Base-by-base conservation (phyloP, 2,329 filamentous ascomycete genomes). In the Cladophialophora chaetospira region DNA sequence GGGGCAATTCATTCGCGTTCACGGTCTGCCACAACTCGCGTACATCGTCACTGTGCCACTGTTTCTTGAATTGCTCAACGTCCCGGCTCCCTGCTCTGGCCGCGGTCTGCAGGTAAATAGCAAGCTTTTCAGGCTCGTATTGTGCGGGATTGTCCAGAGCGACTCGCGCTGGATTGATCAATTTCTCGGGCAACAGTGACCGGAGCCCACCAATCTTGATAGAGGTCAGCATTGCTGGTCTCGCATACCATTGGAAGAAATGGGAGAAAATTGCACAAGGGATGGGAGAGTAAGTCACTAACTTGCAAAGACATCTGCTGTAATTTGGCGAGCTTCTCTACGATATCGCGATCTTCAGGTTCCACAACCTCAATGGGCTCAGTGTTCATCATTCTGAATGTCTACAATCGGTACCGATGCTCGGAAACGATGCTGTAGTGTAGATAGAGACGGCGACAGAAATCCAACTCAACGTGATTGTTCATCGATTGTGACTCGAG, bases 171-270 rank as follows among this genome's bases (percentile, higher is more conserved):
- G 73, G 71, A 31, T 76, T 63, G 9, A 77, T 23, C 72, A 72
- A 44, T 36, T 57, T 62, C 17, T 69, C 70, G 3, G 75, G 75
- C 26, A 77, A 65, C 15, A 77, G 65, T 21, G 68, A 69, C 44
- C 75, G 75, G 13, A 78, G 66, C 59, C 72, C 68, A 50, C 75
- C 73, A 48, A 77, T 73, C 74, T 77, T 51, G 11, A 43, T 28
- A 23, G 29, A 55, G 29, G 53, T 60, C 48, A 64, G 59, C 42
- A 53, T 23, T 13, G 15, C 13, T 13, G 21, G 11, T 40, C 17
- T 9, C 15, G 17, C 3, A 13, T 23, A 8, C 47, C 13, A 46
- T 40, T 29, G 46, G 54, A n/a, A 31, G 28, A 35, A 17, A 6
- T 25, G 5, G 40, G 42, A 36, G 35, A 31, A 40, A 29, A 40